Evolutionary conservation across 1,284 basidiomycete species (phyloP), one percentile per base, ranked within the genome.

Genomic region (Marasmius fiardii): DNA sequence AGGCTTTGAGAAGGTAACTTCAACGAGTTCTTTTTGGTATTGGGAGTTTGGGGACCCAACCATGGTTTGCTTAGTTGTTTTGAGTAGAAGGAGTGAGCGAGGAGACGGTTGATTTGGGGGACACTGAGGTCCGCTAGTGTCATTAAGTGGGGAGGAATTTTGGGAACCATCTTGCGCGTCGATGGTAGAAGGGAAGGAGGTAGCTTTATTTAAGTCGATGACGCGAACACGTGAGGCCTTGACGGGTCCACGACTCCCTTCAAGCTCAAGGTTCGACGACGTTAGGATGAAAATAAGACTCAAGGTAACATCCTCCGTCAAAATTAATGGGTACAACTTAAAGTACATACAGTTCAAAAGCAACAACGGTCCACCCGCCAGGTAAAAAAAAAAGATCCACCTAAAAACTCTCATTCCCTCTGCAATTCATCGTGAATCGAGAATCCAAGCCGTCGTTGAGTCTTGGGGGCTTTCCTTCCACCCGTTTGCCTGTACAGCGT

Each of bases 401-500:
- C 35, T n/a, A 8, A 11, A 37, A 37, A 37, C 35, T 37, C 12
- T 37, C 5, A 37, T n/a, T n/a, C 12, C n/a, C n/a, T 37, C 35
- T 31, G 26, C n/a, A 49, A 49, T 49, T 31, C 24, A 16, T 49
- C 24, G 34, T 41, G 50, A 44, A 44, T 18, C 18, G 18, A 44
- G 43, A 44, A 23, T 26, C n/a, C n/a, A n/a, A n/a, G n/a, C n/a
- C n/a, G n/a, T n/a, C n/a, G 76, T 68, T 96, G 94, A 21, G 89
- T 92, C 74, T 97, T 97, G 4, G 91, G 86, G 12, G 94, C 93
- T 56, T 91, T 87, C 55, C 94, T 77, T n/a, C 94, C 94, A 24
- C 93, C 92, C 0, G 90, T 93, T 74, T 87, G 87, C 65, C 91
- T 90, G 57, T 7, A 39, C 51, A 62, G 24, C 67, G 50, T 43